Conservation (phyloP, 2,329 filamentous ascomycete species). For the Aureobasidium sp. region DNA sequence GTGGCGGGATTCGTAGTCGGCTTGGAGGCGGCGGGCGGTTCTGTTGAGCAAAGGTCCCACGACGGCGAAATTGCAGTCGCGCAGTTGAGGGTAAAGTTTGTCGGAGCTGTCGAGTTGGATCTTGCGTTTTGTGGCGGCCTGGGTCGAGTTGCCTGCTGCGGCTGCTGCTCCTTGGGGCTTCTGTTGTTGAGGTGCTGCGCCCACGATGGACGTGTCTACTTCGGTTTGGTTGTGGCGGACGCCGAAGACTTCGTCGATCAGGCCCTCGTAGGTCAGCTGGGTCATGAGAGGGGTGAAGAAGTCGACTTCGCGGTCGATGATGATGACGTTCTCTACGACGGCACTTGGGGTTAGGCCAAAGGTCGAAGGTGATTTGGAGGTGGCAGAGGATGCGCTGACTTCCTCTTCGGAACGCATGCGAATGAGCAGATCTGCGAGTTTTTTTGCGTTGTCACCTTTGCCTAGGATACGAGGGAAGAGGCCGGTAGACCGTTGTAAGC, state of each 20-base stretch:
- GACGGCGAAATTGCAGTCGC: slow-evolving; percentile 91
- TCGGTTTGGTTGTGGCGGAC: slow-evolving; percentile 91
- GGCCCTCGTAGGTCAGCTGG: slow-evolving; percentile 90
- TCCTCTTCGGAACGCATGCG: slow-evolving; percentile 92
- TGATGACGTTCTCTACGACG: slow-evolving; percentile 79
- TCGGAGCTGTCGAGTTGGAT: slow-evolving; percentile 84
- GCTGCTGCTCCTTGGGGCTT: slow-evolving; percentile 18
- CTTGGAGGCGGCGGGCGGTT: slow-evolving; percentile 75
- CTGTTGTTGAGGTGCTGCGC: slow-evolving; percentile 49
- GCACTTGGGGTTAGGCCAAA: slow-evolving; percentile 75
- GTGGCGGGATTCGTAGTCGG: slow-evolving; percentile 81
- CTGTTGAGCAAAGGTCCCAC: slow-evolving; percentile 85
- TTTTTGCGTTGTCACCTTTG: slow-evolving; percentile 89
- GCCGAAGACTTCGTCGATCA: slow-evolving; percentile 87
- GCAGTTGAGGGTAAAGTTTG: slow-evolving; percentile 75
- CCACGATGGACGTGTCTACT: slow-evolving; percentile 82
- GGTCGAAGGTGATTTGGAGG: slow-evolving; percentile 36
- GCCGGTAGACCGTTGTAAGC: slow-evolving; percentile 81
- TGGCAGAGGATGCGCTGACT: slow-evolving; percentile 33
- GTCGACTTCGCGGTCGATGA: slow-evolving; percentile 92
- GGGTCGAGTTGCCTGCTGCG: slow-evolving; percentile 48
- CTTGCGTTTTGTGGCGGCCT: slow-evolving; percentile 56
- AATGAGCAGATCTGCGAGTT: slow-evolving; percentile 73
- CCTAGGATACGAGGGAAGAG: slow-evolving; percentile 91
- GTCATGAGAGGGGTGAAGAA: slow-evolving; percentile 87